phyloP scores from a whole-genome alignment of 768 basidiomycete genomes.

The Lactifluus volemus region DNA sequence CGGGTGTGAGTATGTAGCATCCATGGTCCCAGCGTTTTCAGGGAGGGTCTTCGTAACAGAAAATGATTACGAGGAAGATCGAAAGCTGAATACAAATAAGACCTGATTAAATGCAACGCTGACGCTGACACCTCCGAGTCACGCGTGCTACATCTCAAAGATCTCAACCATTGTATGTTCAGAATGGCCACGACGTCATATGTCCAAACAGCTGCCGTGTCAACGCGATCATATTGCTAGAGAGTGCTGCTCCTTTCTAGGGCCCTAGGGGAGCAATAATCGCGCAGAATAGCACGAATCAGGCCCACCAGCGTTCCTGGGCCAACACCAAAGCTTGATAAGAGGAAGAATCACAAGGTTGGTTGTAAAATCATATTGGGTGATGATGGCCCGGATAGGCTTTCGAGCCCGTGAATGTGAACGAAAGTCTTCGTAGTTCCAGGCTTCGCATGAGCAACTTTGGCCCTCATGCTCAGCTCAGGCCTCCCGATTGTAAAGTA shows the following conservation, averaged over 20 bases:
- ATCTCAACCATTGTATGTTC: background rate
- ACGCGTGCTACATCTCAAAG: too few relatives aligned
- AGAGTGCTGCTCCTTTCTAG: too few relatives aligned
- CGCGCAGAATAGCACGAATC: background rate
- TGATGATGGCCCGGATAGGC: background rate
- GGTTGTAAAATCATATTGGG: background rate
- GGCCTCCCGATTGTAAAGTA: background rate
- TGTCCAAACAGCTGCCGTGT: background rate
- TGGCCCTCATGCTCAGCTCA: too few relatives aligned
- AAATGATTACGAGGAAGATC: too few relatives aligned
- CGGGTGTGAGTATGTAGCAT: too few relatives aligned
- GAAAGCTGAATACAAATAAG: too few relatives aligned
- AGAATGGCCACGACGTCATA: too few relatives aligned
- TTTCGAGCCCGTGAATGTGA: background rate
- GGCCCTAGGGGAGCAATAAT: background rate
- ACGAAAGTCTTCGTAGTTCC: background rate
- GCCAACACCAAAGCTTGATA: background rate
- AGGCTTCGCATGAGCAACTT: background rate
- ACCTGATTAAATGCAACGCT: too few relatives aligned
- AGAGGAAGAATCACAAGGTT: background rate
- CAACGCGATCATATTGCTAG: background rate
- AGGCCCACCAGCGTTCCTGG: background rate
- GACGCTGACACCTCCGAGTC: too few relatives aligned
- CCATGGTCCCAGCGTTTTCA: too few relatives aligned
- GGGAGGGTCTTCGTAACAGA: too few relatives aligned